A percentile compares a stretch with the other conserved stretches of the same genome.
phyloP scores from a whole-genome alignment of 495 filamentous ascomycete species.

The Penicillium longicatenatum region DNA sequence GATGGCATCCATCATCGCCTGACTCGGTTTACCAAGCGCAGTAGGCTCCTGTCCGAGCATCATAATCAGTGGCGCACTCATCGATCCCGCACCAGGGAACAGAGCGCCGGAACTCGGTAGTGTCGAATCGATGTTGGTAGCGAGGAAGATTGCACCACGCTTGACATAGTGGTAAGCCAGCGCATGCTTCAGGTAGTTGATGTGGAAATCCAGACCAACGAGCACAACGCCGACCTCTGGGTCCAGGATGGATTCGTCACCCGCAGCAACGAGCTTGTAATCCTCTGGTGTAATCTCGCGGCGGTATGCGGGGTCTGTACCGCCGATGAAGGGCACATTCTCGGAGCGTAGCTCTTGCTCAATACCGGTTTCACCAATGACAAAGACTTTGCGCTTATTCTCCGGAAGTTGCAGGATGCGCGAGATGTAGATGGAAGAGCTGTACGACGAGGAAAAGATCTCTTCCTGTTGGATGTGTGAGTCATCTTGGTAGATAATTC shows the following conservation, averaged over 20 bases:
- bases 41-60: conserved; percentile 70
- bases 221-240: conserved; percentile 88
- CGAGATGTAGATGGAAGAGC: conserved; percentile 92
- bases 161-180: conserved; percentile 83
- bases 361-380: conserved; percentile 88
- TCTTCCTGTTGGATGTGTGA: conserved; percentile 63
- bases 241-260: conserved; percentile 67
- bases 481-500: not conserved
- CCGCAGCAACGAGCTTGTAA: conserved; percentile 73
- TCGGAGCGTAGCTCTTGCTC: conserved; percentile 83
- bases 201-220: conserved; percentile 84
- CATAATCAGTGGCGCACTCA: conserved; percentile 75
- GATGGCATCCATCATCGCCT: conserved; percentile 99
- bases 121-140: conserved; percentile 89
- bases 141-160: conserved; percentile 83
- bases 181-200: conserved; percentile 90
- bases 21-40: conserved; percentile 88
- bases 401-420: conserved; percentile 78
- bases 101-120: conserved; percentile 76
- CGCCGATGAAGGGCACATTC: conserved; percentile 78
- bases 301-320: conserved; percentile 78
- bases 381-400: conserved; percentile 88
- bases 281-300: conserved; percentile 78
- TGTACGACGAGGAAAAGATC: conserved; percentile 95
- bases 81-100: conserved; percentile 89